Evolutionary conservation across 257 asterid genomes (phyloP).

Genomic region (Ilex asprella): DNA sequence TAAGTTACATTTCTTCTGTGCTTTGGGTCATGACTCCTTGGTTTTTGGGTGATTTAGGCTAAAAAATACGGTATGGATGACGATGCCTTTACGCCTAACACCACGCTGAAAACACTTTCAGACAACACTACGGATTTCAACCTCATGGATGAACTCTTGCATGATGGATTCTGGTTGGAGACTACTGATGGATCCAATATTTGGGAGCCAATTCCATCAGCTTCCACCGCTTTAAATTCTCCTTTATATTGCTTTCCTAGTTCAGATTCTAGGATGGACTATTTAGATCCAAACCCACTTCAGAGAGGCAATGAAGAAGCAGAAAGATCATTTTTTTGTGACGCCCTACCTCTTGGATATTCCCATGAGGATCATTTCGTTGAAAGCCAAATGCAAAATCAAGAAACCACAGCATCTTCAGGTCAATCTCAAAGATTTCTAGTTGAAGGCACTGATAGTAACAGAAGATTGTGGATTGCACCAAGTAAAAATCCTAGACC

Average conservation of each 20-base stretch:
- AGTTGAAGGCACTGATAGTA: conserved; percentile 32
- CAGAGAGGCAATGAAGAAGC: conserved; percentile 25
- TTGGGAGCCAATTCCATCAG: conserved; percentile 38
- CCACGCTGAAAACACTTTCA: conserved; percentile 28
- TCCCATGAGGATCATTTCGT: conserved; percentile 29
- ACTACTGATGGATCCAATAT: conserved; percentile 49
- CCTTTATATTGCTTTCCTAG: conserved; percentile 23
- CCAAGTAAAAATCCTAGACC: conserved; percentile 33
- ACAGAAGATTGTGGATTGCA: conserved; percentile 43
- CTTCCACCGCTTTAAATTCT: conserved; percentile 17
- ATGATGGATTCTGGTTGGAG: conserved; percentile 82
- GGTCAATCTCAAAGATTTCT: conserved; percentile 22
- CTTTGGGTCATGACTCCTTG: conserved; percentile 30
- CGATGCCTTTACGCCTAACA: conserved; percentile 37
- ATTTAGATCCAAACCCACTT: conserved; percentile 14
- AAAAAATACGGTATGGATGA: conserved; percentile 50
- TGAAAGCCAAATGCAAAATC: conserved; percentile 17
- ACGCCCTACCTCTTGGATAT: conserved; percentile 11
- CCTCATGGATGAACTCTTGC: conserved; percentile 57
- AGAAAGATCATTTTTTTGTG: conserved; percentile 14
- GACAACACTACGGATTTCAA: conserved; percentile 36
- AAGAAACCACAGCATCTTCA: conserved; percentile 18
- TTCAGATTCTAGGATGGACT: conserved; percentile 18
- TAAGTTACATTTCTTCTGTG: conserved; percentile 35
- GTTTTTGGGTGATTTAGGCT: conserved; percentile 10